Evolutionary conservation across 805 yeast species (phyloP), one percentile per base, ranked within the genome.

Genomic region (Brettanomyces custersianus): DNA sequence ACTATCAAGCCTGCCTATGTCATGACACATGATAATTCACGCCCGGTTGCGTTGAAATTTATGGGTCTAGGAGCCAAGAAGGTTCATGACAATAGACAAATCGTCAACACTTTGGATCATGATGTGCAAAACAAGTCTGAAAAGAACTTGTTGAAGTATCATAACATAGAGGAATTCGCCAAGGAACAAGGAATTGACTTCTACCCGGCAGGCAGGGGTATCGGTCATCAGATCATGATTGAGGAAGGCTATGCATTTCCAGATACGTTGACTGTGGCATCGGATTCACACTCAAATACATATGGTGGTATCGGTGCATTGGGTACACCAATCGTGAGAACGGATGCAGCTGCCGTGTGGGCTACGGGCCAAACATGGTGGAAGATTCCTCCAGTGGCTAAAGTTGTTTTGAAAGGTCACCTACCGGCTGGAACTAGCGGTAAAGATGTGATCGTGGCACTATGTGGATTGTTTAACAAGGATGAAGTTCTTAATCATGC

Each of bases 311-410:
- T 92, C 33, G 97, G 97, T 15, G 68, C 95, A 17, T 65, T 92
- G 39, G 99, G 99, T 35, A 94, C 98, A 3, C 97, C 99, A 8
- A 82, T 92, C 37, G 99, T 92, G 38, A 75, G 99, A 61, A 92
- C 99, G 0, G 99, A 92, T 61, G 98, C 97, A 17, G 99, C 99
- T 4, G 77, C 96, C 8, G 90, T 92, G 46, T 92, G 99, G 99
- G 97, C 99, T 10, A 92, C 99, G 0, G 97, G 97, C 28, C 94
- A 87, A 63, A 92, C 98, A 4, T 92, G 99, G 99, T 92, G 98
- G 98, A 98, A 94, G 72, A 85, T 92, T 37, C 99, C 99, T 3
- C 97, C 98, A 1, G 97, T 92, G 18, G 98, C 97, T 24, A 76
- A 78, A 51, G 97, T 92, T 8, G 94, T 85, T 57, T 70, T 92